Evolutionary conservation across 768 basidiomycete genomes (phyloP).

Genomic region (Mycena amicta): DNA sequence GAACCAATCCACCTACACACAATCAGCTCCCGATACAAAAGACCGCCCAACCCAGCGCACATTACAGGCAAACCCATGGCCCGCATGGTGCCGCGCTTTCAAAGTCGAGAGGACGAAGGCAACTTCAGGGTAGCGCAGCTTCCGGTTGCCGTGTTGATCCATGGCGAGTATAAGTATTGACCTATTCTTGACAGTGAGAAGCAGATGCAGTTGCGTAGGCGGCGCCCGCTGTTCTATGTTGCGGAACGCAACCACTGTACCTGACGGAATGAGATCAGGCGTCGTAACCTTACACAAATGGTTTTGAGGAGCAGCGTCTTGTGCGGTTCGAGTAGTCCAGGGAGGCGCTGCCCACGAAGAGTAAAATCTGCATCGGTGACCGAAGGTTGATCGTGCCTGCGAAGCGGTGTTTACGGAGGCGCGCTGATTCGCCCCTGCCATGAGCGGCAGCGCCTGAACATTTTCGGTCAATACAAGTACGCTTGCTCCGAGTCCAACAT

Average conservation of each 20-base stretch:
- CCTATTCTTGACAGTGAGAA: background rate
- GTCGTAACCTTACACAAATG: too few relatives aligned
- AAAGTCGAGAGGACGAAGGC: background rate
- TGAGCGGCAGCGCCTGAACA: background rate
- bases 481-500: background rate
- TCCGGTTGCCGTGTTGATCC: too few relatives aligned
- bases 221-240: background rate
- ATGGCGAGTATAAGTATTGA: too few relatives aligned
- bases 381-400: background rate
- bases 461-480: background rate
- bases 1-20: background rate
- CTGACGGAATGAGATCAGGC: background rate
- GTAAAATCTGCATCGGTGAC: too few relatives aligned
- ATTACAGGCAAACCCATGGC: background rate
- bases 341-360: too few relatives aligned
- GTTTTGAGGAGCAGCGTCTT: too few relatives aligned
- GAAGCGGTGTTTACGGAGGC: background rate
- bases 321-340: too few relatives aligned
- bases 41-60: background rate
- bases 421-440: background rate
- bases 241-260: background rate
- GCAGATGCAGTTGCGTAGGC: background rate
- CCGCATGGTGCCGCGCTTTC: background rate
- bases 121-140: too few relatives aligned
- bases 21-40: background rate